Conservation (phyloP, 768 basidiomycete genomes). For the Suillus americanus region DNA sequence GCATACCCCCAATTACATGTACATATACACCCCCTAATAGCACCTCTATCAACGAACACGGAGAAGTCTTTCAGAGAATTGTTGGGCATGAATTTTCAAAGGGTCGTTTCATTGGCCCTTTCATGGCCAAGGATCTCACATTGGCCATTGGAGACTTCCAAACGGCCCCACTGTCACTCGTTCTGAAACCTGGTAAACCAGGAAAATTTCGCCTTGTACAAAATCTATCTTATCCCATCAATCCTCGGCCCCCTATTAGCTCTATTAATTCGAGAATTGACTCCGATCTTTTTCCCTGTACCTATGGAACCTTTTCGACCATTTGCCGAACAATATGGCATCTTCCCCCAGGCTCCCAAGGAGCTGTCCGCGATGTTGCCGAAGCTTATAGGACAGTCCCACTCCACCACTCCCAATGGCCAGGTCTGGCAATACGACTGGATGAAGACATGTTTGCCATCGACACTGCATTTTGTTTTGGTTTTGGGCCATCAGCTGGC, state of each 20-base stretch:
- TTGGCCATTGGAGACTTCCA: constrained; percentile 26
- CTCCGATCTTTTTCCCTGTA: no score
- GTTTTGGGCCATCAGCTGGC: constrained; percentile 18
- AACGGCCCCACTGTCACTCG: constrained; percentile 22
- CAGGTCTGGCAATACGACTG: constrained; percentile 27
- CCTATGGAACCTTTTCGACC: no score
- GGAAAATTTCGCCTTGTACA: no score
- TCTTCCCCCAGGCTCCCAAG: no score
- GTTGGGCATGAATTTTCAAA: constrained; percentile 6
- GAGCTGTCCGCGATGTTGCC: constrained; percentile 22
- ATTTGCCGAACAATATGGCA: no score
- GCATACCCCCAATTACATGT: background rate
- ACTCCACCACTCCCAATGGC: constrained; percentile 34
- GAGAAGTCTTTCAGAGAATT: background rate
- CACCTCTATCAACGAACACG: background rate
- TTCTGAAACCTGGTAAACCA: constrained; percentile 29
- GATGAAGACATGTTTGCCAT: constrained; percentile 20
- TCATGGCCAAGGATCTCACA: constrained; percentile 17
- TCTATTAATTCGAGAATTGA: no score
- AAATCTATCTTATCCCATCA: no score
- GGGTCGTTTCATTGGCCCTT: constrained; percentile 35
- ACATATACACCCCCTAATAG: constrained; percentile 6
- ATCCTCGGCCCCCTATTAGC: no score
- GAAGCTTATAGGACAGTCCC: constrained; percentile 40
- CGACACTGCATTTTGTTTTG: constrained; percentile 30